Conservation (phyloP, 2,329 filamentous ascomycete genomes). For the Botrytis deweyae region DNA sequence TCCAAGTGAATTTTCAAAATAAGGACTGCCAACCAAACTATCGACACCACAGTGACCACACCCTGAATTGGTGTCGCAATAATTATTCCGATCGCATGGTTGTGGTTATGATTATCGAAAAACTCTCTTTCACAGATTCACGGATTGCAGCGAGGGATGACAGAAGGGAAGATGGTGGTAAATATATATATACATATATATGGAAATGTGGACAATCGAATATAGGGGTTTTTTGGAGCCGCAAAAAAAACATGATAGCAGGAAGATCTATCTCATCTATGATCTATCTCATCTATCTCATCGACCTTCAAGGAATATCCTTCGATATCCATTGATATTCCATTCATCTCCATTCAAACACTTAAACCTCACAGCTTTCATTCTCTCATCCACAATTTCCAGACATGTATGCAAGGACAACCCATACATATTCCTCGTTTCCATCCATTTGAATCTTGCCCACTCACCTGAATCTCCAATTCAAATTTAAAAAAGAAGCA, state of each 20-base stretch:
- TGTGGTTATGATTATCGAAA: neutral
- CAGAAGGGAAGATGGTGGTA: neutral
- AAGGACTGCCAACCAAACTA: neutral
- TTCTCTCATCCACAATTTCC: neutral
- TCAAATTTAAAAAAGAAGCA: neutral
- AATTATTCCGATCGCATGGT: neutral
- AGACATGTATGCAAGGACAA: constrained; percentile 4
- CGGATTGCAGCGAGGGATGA: neutral
- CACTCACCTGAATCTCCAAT: neutral
- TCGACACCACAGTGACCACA: neutral
- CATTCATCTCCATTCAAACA: neutral
- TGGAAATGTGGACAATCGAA: neutral
- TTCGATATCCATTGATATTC: too few relatives aligned
- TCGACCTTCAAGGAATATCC: neutral
- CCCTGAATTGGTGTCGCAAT: neutral
- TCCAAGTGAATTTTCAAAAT: neutral
- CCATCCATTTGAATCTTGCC: neutral
- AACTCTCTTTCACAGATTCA: neutral
- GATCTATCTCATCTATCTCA: neutral
- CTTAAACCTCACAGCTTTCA: neutral
- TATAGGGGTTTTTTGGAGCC: neutral
- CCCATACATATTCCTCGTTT: neutral
- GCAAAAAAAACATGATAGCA: neutral
- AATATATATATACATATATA: too few relatives aligned
- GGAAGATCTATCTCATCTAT: neutral